Conservation (phyloP, 768 basidiomycete species). For the Lactifluus subvellereus region DNA sequence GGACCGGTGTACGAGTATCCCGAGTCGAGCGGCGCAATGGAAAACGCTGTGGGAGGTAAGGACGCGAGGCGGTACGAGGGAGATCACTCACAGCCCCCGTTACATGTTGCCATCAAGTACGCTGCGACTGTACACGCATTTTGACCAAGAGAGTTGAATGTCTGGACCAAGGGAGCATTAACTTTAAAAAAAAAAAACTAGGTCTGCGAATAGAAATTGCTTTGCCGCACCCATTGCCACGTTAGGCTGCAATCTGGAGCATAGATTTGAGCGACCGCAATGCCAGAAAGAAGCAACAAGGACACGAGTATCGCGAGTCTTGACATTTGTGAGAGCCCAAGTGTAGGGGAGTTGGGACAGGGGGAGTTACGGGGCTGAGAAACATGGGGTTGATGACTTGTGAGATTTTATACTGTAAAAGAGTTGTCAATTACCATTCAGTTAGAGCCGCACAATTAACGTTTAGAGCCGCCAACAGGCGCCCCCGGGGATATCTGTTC, state of each 20-base stretch:
- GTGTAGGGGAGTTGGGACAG: neutral
- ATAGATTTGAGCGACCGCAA: neutral
- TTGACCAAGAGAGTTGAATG: conserved; percentile 9
- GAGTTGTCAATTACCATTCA: too few species aligned
- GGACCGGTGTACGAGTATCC: conserved; percentile 3
- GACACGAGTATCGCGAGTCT: neutral
- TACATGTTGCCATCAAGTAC: conserved; percentile 9
- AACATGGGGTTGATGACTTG: neutral
- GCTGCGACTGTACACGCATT: conserved; percentile 13
- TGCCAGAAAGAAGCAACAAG: neutral
- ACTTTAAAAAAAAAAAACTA: neutral
- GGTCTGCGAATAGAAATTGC: neutral
- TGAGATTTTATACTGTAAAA: too few species aligned
- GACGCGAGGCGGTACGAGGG: neutral
- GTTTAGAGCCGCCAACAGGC: too few species aligned
- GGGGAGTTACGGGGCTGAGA: neutral
- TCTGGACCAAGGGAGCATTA: neutral
- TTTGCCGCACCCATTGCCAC: conserved; percentile 1
- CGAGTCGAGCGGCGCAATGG: neutral
- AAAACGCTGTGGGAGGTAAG: conserved; percentile 1
- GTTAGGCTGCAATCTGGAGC: conserved; percentile 6
- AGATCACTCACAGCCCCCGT: conserved; percentile 1
- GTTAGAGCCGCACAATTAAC: neutral
- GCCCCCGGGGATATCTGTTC: too few species aligned
- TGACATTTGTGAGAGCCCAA: neutral